Conservation (phyloP, 345 rosid genomes). For the Linum tenue region DNA sequence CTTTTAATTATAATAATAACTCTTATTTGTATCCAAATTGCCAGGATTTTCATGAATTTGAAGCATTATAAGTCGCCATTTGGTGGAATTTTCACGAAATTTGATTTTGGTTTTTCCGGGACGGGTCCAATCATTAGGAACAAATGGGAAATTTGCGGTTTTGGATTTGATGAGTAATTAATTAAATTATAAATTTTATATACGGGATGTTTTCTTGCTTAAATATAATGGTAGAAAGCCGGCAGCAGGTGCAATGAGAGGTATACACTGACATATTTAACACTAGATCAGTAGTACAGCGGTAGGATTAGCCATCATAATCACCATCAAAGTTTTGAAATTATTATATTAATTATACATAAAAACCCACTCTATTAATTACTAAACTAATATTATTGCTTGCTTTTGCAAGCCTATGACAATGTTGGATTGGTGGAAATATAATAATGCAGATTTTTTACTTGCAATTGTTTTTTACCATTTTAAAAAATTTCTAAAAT, state of each 20-base stretch:
- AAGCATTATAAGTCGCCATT: too few species aligned
- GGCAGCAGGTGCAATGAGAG: constrained; percentile 49
- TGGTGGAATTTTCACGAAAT: neutral
- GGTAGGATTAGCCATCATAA: constrained; percentile 13
- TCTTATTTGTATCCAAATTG: neutral
- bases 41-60: neutral
- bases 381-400: neutral
- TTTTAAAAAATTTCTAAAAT: too few species aligned
- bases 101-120: constrained; percentile 4
- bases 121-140: constrained; percentile 8
- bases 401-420: constrained; percentile 2
- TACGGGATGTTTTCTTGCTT: neutral
- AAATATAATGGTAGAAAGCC: constrained; percentile 27
- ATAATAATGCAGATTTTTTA: constrained; percentile 12
- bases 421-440: constrained; percentile 22
- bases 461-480: neutral
- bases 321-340: neutral
- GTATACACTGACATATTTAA: constrained; percentile 5
- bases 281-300: constrained; percentile 20
- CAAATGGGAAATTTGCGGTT: constrained; percentile 21
- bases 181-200: neutral
- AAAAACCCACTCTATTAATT: neutral
- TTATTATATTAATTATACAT: constrained; percentile 15
- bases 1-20: neutral
- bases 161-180: constrained; percentile 1